A percentile compares a stretch with the other conserved stretches of the same genome.
Conservation (phyloP, 208 protist species). For the Crithidia expoeki region DNA sequence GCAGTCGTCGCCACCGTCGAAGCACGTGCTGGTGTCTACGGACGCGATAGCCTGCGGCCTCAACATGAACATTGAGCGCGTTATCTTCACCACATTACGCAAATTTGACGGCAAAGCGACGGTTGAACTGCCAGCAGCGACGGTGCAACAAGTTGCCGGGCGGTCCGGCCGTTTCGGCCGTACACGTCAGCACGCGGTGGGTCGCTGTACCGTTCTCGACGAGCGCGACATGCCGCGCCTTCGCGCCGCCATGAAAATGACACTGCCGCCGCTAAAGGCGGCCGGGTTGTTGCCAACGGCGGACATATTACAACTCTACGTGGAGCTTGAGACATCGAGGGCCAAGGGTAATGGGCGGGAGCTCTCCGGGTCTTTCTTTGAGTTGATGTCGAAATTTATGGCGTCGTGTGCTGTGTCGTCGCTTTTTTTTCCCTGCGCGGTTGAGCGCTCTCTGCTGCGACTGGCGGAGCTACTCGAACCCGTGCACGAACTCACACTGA, state of each 20-base stretch:
- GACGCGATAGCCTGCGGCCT: slow-evolving; percentile 96
- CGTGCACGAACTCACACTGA: slow-evolving; percentile 47
- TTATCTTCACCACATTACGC: slow-evolving; percentile 81
- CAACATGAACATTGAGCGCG: slow-evolving; percentile 94
- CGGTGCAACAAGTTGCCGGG: slow-evolving; percentile 82
- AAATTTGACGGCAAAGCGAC: slow-evolving; percentile 85
- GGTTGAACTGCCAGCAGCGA: slow-evolving; percentile 40
- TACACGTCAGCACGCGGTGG: slow-evolving; percentile 41
- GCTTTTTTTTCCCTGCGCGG: slow-evolving; percentile 78
- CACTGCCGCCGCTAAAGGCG: slow-evolving; percentile 31
- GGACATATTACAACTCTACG: slow-evolving; percentile 77
- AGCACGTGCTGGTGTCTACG: slow-evolving; percentile 90
- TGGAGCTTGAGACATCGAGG: slow-evolving; percentile 40
- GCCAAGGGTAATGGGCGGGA: slow-evolving; percentile 4
- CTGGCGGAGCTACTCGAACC: slow-evolving; percentile 63
- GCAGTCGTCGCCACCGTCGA: slow-evolving; percentile 12
- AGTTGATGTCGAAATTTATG: slow-evolving; percentile 47
- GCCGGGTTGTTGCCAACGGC: slow-evolving; percentile 77
- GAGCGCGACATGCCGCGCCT: slow-evolving; percentile 38
- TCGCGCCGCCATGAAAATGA: slow-evolving; percentile 15
- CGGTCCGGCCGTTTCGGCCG: slow-evolving; percentile 88
- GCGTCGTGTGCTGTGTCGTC: slow-evolving; percentile 34
- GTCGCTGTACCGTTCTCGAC: slow-evolving; percentile 73
- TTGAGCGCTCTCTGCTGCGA: slow-evolving; percentile 68
- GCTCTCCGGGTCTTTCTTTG: slow-evolving; percentile 33